Evolutionary conservation across 148 eudicot species (phyloP).

Genomic region (Rhododendron griersonianum): DNA sequence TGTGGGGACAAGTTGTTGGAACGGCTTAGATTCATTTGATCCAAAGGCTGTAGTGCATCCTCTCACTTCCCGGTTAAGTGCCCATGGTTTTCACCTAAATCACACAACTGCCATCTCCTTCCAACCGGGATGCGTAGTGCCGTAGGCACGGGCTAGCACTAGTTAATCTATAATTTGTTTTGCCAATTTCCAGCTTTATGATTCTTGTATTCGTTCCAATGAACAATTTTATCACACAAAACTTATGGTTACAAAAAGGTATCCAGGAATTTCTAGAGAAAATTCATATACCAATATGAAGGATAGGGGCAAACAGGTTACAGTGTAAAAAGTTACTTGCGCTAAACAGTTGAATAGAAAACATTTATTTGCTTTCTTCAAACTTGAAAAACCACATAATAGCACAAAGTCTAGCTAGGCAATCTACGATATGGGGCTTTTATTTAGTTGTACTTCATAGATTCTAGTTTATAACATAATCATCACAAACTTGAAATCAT

Average conservation of each 20-base stretch:
- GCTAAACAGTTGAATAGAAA: not conserved
- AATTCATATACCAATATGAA: not conserved
- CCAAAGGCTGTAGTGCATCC: no score
- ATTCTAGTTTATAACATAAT: not conserved
- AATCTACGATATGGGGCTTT: not conserved
- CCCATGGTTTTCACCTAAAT: no score
- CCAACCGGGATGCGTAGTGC: no score
- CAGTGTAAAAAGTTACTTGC: not conserved
- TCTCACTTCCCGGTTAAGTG: no score
- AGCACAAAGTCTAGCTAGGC: not conserved
- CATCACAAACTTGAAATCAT: not conserved
- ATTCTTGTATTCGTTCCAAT: no score
- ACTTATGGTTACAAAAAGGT: no score
- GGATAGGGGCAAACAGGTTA: not conserved
- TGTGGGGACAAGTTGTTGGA: no score
- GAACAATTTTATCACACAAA: no score
- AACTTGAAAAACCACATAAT: not conserved
- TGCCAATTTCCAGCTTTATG: not conserved
- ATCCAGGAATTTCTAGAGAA: not conserved
- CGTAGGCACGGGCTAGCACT: no score
- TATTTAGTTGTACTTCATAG: not conserved
- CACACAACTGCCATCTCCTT: no score
- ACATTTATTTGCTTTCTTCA: not conserved
- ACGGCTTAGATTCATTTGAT: no score
- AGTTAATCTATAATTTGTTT: no score